Evolutionary conservation across 768 basidiomycete species (phyloP), one percentile per base, ranked within the genome.

Genomic region (Gymnopilus dilepis): DNA sequence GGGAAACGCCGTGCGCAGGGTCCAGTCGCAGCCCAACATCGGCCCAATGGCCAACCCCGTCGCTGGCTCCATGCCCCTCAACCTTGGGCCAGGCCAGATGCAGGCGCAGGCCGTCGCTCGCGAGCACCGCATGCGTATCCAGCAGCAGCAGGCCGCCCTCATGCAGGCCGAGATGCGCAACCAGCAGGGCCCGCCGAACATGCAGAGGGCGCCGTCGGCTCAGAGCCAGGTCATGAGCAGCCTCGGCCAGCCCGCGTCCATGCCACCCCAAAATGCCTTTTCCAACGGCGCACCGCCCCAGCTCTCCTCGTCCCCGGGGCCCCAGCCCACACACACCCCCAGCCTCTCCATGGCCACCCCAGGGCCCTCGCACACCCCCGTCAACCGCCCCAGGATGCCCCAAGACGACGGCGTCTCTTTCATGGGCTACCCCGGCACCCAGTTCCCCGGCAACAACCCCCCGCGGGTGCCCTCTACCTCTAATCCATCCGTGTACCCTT

Each of bases 1-100:
- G 47, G 47, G 47, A 38, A 70, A 70, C 45, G 67, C 63, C 19
- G 71, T 82, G 47, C 83, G 88, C 60, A 83, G 88, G 68, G 82
- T 81, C n/a, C 74, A 78, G 60, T 85, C 87, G 21, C 88, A 89
- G 73, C 81, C 86, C 4, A 80, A 82, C 63, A 72, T 72, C 67
- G 81, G 76, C 65, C 76, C 80, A 63, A 60, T 76, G 19, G 66
- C 62, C 47, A 69, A 67, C n/a, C 70, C 76, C 65, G 76, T 78
- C 34, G n/a, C 17, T n/a, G 71, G 69, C 22, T 69, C 74, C 52
- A 67, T 76, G 34, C 71, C 71, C 69, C 43, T 82, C 86, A 77
- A 67, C 72, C 57, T 81, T 82, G 74, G 81, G 80, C 67, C 74
- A 67, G 56, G 66, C 61, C 78, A 79, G 62, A 62, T 78, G 59